These are phyloP conservation scores for Dysphania ambrosioides DNA, from an alignment of 148 eudicot genomes.

Conservation along the genomic window DNA sequence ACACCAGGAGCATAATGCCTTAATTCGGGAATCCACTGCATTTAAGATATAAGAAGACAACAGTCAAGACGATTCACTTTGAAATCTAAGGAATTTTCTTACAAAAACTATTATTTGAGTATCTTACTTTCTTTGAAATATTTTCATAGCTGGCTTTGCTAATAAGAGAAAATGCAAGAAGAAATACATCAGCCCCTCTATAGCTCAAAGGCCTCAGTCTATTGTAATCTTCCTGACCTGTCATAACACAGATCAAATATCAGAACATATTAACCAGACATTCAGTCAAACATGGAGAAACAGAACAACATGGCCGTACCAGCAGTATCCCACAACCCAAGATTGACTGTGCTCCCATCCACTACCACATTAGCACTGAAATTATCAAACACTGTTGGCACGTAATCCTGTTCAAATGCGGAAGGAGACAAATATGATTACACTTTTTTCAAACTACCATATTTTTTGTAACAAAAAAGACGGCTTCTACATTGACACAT, in stretches of 20 bases:
- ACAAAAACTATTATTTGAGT: neutral
- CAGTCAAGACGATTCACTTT: neutral
- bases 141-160: conserved; percentile 56
- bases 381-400: conserved; percentile 53
- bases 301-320: conserved; percentile 24
- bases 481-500: neutral
- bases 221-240: conserved; percentile 53
- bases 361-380: conserved; percentile 52
- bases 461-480: neutral
- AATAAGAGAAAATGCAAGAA: conserved; percentile 52
- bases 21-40: conserved; percentile 66
- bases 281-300: neutral
- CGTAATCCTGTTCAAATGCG: conserved; percentile 40
- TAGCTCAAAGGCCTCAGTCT: conserved; percentile 53
- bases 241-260: conserved; percentile 4
- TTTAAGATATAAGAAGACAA: conserved; percentile 16
- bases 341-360: conserved; percentile 49
- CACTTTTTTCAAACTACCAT: neutral
- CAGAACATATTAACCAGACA: neutral
- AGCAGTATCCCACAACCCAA: conserved; percentile 56
- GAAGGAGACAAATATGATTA: conserved; percentile 1
- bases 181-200: conserved; percentile 48
- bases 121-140: conserved; percentile 44
- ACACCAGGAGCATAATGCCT: conserved; percentile 92
- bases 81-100: neutral